Evolutionary conservation across 495 filamentous ascomycete species (phyloP), one percentile per base, ranked within the genome.

Genomic region (Penicillium salamii): DNA sequence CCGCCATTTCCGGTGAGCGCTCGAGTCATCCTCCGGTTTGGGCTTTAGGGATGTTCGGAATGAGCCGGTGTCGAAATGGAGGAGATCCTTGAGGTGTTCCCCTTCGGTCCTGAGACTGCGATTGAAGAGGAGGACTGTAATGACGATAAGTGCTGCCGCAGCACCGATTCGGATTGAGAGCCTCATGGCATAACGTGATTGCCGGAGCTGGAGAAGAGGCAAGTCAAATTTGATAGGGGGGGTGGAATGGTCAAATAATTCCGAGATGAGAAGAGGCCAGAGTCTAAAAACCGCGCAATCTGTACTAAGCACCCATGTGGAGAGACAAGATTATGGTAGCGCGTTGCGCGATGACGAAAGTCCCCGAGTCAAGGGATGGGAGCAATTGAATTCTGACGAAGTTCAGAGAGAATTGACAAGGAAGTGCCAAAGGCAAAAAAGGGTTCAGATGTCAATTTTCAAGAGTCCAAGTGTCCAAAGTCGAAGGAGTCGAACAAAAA

Each of bases 181-280:
- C 65, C 66, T 69, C 71, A 72, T 72, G 53, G 68, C 72, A 76
- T 74, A 49, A 56, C 67, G 52, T 54, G 53, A 44, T 58, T 29
- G 21, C 37, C 7, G 39, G 28, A 33, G n/a, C 32, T 6, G 14
- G 12, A 34, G 33, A 19, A 28, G 19, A 15, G 33, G n/a, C 40
- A 13, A 40, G 34, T 37, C 7, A 26, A 13, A 13, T 31, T 26
- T 29, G 36, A n/a, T 13, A 14, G n/a, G 33, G 31, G 13, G 12
- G 34, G n/a, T n/a, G n/a, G 39, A 5, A 37, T 23, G 26, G 42
- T 34, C 17, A 24, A 28, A 38, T 33, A 21, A 33, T 21, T 3
- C 19, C 14, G 32, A 57, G 24, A 45, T 39, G 36, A 32, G 36
- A 32, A 48, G 8, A 48, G 18, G 46, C 46, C 35, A 48, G 15